Base-by-base conservation (phyloP, 1,284 basidiomycete species). In the Xerocomus amazonicus region DNA sequence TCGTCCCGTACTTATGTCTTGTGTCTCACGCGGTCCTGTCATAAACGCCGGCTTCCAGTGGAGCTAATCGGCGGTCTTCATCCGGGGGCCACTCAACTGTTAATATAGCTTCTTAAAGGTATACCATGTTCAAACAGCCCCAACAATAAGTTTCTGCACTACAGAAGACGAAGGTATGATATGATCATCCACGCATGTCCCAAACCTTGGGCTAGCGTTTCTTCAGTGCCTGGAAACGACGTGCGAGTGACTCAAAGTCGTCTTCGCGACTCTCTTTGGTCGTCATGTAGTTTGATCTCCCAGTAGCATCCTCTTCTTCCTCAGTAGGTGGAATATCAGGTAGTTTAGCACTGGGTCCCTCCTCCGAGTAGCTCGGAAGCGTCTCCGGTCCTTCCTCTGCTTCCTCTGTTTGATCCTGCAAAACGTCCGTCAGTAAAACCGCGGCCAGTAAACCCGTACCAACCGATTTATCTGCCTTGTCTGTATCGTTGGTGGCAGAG, bases 201-300 rank as follows among this genome's bases (percentile, higher is more conserved):
- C 12, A 31, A 36, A 14, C 13, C n/a, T 43, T 44, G 32, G 28
- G 26, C 55, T 73, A 90, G 41, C 79, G 79, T 69, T 87, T 90
- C 73, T 91, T 92, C 59, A 92, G 68, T 27, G 81, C 86, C 51
- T 85, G 87, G 60, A 92, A 92, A 50, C 90, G 80, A 66, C 79
- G 81, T 43, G 81, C 70, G 45, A 92, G 70, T 10, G 78, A 73
- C 37, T 84, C 81, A 59, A 91, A 89, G 53, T 88, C 87, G 57
- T 92, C 84, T 61, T 81, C 75, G n/a, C 48, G 43, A 31, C 29
- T 51, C 31, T 62, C 55, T 36, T 56, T 57, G 3, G 48, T 17
- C 16, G 53, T 23, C 4, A 26, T 27, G 41, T 34, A 4, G n/a
- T 38, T 12, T 48, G 54, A 31, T 41, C 42, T 46, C 48, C 55